Base-by-base conservation (phyloP, 2,329 filamentous ascomycete genomes). In the Colletotrichum lindemuthianum region DNA sequence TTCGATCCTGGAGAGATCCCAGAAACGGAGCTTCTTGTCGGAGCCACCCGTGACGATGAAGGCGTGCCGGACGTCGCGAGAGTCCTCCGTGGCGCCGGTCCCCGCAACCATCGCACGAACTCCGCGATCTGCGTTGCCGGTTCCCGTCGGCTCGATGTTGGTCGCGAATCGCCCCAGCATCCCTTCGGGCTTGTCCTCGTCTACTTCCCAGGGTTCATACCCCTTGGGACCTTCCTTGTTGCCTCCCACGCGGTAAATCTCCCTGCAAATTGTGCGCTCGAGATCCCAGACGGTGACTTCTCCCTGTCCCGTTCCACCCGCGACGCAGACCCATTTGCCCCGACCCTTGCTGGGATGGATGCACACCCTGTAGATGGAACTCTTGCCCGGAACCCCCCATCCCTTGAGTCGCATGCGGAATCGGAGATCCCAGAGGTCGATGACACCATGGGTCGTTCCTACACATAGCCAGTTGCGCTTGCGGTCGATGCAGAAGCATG, bases 231-330 rank as follows among this genome's bases (percentile, higher is more conserved):
- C 80, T 63, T 90, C 85, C 77, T 88, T 86, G 55, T 80, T 82
- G 33, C 86, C 86, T 2, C 88, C 85, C 75, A 75, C 90, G 78
- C 93, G 89, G 75, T 97, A 97, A 1, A 97, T 90, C 75, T 98
- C 94, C 64, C 92, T 88, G 72, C 96, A 99, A 49, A 91, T 86
- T 8, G 89, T 88, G 78, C 95, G 96, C 74, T 98, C 95, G 13
- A 98, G 83, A 72, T 98, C 96, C 96, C 96, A 99, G 1, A 97
- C 91, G 0, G 93, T 96, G 37, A 99, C 88, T 74, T 99, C 96
- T 13, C 93, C 93, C 66, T 92, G 89, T 4, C 89, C 91, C 8
- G 92, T 96, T 8, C 95, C 94, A 13, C 95, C 94, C 3, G 93
- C 90, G 8, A 97, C 90, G 74, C 93, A 96, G 1, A 98, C 87